Base-by-base conservation (phyloP, 257 asterid genomes). In the Nicotiana tomentosiformis region DNA sequence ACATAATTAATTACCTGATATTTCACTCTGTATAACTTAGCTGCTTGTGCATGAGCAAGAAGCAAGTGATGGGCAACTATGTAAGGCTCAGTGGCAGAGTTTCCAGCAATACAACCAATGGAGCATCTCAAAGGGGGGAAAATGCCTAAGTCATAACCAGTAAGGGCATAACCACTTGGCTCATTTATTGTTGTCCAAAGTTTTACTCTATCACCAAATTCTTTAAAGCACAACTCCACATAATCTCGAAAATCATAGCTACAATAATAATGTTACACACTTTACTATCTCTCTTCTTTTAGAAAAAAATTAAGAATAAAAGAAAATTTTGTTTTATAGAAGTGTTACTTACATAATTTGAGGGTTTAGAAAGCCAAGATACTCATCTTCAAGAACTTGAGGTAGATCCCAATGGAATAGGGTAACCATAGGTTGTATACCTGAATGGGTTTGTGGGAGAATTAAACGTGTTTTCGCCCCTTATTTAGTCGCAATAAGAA, bases 191-290 rank as follows among this genome's bases (percentile, higher is more conserved):
- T 18, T 17, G 77, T 69, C 77, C 77, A 69, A 69, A 69, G 56
- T 69, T 69, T 69, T 8, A 69, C 77, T 69, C 56, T 69, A 69
- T 37, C 77, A 69, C 77, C 77, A 69, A 69, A 69, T 69, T 69
- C 77, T 69, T 69, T 69, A 55, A 69, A 69, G 10, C 77, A 69
- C 77, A 69, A 69, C 26, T 69, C 77, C 39, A 57, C 77, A 69
- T 69, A 69, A 69, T 69, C 77, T 69, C 26, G 33, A 69, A 69
- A 69, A n/a, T 69, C 77, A 39, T 18, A n/a, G 29, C 77, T 69
- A 69, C 56, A 69, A 76, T 0, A 76, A 46, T 18, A 5, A 11
- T 23, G 62, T 49, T 23, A 14, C 16, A 23, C 17, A 23, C 37
- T n/a, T 65, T 9, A 20, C 23, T 7, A 10, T 72, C 32, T 69